These are phyloP conservation scores for Porpolomopsis calyptriformis DNA, from an alignment of 768 basidiomycete genomes.

Conservation along the genomic window DNA sequence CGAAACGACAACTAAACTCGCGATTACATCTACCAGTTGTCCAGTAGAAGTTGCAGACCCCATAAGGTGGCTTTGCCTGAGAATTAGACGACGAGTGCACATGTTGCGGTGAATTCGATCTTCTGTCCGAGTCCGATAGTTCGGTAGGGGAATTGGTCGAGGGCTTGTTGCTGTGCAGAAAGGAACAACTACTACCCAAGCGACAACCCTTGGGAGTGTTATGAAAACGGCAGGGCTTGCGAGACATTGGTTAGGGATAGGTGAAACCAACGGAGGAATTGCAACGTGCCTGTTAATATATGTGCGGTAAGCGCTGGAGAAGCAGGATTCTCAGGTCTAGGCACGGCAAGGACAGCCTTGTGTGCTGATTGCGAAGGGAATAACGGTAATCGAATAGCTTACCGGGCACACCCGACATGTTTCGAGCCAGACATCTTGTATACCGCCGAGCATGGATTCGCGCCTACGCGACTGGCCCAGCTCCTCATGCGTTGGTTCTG, in stretches of 20 bases:
- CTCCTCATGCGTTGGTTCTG: slow-evolving; percentile 76
- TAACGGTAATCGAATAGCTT: neutral
- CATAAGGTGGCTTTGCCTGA: slow-evolving; percentile 17
- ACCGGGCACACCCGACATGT: slow-evolving; percentile 2
- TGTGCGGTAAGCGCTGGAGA: neutral
- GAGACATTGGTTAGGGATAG: slow-evolving; percentile 15
- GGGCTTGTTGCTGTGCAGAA: slow-evolving; percentile 13
- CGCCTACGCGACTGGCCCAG: slow-evolving; percentile 47
- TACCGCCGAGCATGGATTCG: slow-evolving; percentile 19
- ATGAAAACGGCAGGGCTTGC: slow-evolving; percentile 29
- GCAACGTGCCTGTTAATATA: neutral
- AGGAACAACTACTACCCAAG: slow-evolving; percentile 31
- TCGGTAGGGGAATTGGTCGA: slow-evolving; percentile 1
- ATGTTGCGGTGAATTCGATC: slow-evolving; percentile 5
- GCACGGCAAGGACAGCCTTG: neutral
- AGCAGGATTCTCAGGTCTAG: neutral
- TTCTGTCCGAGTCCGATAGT: slow-evolving; percentile 7
- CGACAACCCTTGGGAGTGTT: slow-evolving; percentile 36
- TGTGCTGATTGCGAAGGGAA: neutral
- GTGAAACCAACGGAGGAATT: neutral
- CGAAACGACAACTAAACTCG: slow-evolving; percentile 35
- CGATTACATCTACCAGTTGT: slow-evolving; percentile 33
- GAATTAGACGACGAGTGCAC: slow-evolving; percentile 7
- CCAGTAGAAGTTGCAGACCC: slow-evolving; percentile 41
- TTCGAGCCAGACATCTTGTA: slow-evolving; percentile 1